A percentile compares a stretch with the other conserved stretches of the same genome.
phyloP scores from a whole-genome alignment of 2,329 filamentous ascomycete genomes.

The Ophiostoma populinum region DNA sequence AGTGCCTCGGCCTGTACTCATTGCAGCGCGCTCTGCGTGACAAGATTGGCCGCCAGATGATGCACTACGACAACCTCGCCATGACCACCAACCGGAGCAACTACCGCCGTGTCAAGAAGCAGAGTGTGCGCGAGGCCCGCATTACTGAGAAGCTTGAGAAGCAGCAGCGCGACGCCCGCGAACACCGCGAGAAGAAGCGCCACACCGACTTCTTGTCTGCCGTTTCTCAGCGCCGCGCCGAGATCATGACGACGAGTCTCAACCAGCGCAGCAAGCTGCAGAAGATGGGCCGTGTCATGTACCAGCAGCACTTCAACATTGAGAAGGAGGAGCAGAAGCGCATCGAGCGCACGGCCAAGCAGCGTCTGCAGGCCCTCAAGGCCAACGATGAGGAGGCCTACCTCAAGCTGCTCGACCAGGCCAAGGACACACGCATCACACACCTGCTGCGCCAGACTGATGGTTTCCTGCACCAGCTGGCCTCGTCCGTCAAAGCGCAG shows the following conservation, averaged over 20 bases:
- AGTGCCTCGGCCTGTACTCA: conserved; percentile 70
- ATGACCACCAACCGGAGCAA: conserved; percentile 89
- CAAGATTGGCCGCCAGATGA: conserved; percentile 78
- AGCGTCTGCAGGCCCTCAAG: conserved; percentile 96
- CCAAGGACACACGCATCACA: conserved; percentile 97
- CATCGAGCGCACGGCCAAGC: conserved; percentile 92
- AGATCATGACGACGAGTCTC: conserved; percentile 51
- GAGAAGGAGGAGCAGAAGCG: conserved; percentile 99
- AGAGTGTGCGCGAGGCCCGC: conserved; percentile 81
- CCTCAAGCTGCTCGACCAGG: conserved; percentile 90
- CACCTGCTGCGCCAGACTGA: conserved; percentile 94
- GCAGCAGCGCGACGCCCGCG: conserved; percentile 89
- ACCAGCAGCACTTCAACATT: conserved; percentile 80
- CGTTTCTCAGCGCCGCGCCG: conserved; percentile 64
- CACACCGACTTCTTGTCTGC: conserved; percentile 82
- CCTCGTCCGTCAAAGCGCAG: conserved; percentile 84
- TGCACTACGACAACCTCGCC: conserved; percentile 86
- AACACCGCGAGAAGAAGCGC: conserved; percentile 94
- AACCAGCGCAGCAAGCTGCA: conserved; percentile 57
- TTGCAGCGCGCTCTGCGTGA: conserved; percentile 79
- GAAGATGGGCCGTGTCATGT: conserved; percentile 82
- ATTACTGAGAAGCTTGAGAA: conserved; percentile 99
- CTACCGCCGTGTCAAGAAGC: conserved; percentile 94
- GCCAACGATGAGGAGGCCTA: conserved; percentile 99
- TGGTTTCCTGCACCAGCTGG: conserved; percentile 89